These are phyloP conservation scores for Solanum sparsipilum DNA, from an alignment of 257 asterid genomes.

Conservation along the genomic window DNA sequence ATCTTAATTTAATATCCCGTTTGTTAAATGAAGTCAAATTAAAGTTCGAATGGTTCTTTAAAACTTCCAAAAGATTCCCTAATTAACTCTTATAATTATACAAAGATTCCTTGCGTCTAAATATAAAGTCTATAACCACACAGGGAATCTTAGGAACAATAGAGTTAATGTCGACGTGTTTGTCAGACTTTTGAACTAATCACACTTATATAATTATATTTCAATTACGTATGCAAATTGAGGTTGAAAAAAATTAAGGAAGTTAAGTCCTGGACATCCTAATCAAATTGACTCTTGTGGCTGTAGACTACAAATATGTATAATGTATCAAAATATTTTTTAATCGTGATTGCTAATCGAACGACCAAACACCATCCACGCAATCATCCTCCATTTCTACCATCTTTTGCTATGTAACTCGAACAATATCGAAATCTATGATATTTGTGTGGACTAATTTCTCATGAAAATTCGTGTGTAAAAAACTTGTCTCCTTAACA, in stretches of 20 bases:
- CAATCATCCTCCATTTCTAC: too few species aligned
- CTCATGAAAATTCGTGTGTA: neutral
- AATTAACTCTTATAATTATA: neutral
- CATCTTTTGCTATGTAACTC: neutral
- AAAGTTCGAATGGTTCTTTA: neutral
- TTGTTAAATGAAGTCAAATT: neutral
- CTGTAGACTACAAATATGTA: neutral
- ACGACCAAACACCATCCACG: neutral
- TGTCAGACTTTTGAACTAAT: neutral
- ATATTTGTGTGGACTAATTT: neutral
- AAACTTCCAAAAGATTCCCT: neutral
- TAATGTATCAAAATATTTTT: too few species aligned
- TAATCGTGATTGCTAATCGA: too few species aligned
- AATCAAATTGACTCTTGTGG: neutral
- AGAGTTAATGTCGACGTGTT: neutral
- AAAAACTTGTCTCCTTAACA: neutral
- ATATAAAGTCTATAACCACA: neutral
- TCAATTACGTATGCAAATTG: neutral
- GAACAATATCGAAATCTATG: neutral
- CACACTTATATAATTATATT: neutral
- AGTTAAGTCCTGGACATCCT: neutral
- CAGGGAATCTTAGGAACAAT: neutral
- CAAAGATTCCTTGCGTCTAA: neutral
- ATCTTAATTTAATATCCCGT: neutral
- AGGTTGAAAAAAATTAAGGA: neutral